These are phyloP conservation scores for Paraphaeosphaeria sporulosa DNA, from an alignment of 2,329 filamentous ascomycete species.

Conservation along the genomic window DNA sequence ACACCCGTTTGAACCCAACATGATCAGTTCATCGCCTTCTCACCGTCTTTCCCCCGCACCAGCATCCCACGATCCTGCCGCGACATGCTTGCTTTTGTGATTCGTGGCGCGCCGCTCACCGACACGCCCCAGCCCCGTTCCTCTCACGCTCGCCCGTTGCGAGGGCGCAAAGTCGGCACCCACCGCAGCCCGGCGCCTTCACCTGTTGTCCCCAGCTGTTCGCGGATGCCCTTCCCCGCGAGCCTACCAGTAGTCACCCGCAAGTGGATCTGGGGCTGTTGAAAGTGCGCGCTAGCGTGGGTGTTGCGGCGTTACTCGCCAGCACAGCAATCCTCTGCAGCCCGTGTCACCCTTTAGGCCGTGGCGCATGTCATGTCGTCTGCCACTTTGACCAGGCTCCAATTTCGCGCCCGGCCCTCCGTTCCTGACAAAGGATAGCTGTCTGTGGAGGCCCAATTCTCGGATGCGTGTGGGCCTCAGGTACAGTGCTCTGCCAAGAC, in stretches of 20 bases:
- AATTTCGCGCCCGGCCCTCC: constrained; percentile 13
- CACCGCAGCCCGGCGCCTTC: neutral
- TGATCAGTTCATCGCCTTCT: neutral
- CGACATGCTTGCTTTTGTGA: constrained; percentile 20
- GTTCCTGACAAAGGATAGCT: constrained; percentile 6
- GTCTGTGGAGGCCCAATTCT: neutral
- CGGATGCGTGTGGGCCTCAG: constrained; percentile 18
- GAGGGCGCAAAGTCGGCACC: constrained; percentile 7
- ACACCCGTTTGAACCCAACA: constrained; percentile 5
- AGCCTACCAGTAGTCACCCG: neutral
- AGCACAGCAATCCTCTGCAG: neutral
- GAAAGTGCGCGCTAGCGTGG: neutral
- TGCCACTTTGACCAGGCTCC: constrained; percentile 1
- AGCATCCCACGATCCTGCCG: constrained; percentile 14
- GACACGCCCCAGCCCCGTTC: constrained; percentile 6
- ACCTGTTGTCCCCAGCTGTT: neutral
- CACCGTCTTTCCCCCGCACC: constrained; percentile 16
- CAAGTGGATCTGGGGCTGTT: constrained; percentile 3
- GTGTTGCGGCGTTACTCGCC: constrained; percentile 2
- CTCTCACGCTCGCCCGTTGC: constrained; percentile 6
- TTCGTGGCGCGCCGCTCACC: constrained; percentile 10
- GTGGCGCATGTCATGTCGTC: neutral
- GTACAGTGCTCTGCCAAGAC: neutral
- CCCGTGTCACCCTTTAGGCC: constrained; percentile 5
- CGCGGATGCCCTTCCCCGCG: constrained; percentile 7